Conservation (phyloP, 768 basidiomycete genomes). For the Rhizopogon salebrosus region DNA sequence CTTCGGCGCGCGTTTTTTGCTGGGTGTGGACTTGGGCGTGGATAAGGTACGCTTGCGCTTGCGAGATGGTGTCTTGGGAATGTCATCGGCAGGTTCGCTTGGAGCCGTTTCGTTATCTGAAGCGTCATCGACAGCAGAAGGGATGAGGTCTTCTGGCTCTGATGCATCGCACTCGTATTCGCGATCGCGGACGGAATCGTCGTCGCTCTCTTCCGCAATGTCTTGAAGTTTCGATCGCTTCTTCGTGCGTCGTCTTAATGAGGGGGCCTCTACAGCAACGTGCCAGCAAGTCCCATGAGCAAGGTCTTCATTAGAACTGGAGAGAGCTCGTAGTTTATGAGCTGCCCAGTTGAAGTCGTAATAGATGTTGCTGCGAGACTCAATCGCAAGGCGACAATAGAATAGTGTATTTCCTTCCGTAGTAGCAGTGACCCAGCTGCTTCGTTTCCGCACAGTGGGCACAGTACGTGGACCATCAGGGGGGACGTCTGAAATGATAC, state of each 20-base stretch:
- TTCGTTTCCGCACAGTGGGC: constrained; percentile 12
- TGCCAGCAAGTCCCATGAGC: constrained; percentile 43
- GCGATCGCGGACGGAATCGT: constrained; percentile 2
- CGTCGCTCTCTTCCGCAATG: constrained; percentile 16
- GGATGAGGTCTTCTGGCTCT: constrained; percentile 16
- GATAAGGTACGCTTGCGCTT: constrained; percentile 40
- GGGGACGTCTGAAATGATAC: constrained; percentile 36
- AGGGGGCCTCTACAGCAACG: constrained; percentile 25
- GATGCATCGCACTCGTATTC: constrained; percentile 18
- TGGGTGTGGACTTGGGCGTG: constrained; percentile 28
- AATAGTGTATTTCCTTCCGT: constrained; percentile 30
- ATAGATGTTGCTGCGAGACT: constrained; percentile 55
- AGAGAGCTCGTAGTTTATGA: constrained; percentile 39
- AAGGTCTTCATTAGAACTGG: constrained; percentile 19
- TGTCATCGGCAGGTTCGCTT: constrained; percentile 20
- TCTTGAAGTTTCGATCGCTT: constrained; percentile 16
- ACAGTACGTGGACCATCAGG: constrained; percentile 8
- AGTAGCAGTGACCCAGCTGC: constrained; percentile 13
- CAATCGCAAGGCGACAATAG: constrained; percentile 54
- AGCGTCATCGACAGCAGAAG: constrained; percentile 9
- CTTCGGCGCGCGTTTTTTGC: constrained; percentile 31
- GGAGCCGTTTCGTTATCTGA: constrained; percentile 24
- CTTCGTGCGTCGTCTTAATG: constrained; percentile 4
- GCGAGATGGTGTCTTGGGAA: constrained; percentile 48
- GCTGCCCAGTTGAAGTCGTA: constrained; percentile 57